Evolutionary conservation across 192 early-diverging fungal genomes (phyloP).

Genomic region (Backusella sp.): DNA sequence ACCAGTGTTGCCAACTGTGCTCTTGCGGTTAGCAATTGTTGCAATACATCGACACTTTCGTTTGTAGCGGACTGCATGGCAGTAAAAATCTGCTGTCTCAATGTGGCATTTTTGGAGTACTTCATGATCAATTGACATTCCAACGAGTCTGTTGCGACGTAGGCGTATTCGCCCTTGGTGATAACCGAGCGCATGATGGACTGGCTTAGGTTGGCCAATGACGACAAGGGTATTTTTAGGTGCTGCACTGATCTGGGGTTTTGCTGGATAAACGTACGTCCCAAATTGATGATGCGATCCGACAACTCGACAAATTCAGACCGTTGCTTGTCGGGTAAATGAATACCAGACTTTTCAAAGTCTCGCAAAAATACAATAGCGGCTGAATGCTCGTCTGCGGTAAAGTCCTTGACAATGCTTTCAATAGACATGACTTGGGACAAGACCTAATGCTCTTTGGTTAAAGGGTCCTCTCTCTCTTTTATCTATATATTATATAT

Average conservation of each 20-base stretch:
- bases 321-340: constrained; percentile 67
- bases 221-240: constrained; percentile 39
- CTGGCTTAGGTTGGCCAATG: constrained; percentile 40
- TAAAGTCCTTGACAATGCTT: constrained; percentile 51
- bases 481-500: too few relatives aligned
- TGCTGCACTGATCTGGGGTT: constrained; percentile 36
- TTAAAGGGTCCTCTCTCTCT: too few relatives aligned
- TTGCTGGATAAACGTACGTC: constrained; percentile 68
- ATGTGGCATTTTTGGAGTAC: constrained; percentile 57
- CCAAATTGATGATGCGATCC: constrained; percentile 75
- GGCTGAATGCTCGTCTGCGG: constrained; percentile 68
- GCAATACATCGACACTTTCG: constrained; percentile 66
- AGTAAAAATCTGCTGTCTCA: constrained; percentile 72
- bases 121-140: constrained; percentile 64
- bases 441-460: constrained; percentile 51
- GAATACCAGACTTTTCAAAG: constrained; percentile 95
- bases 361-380: constrained; percentile 84
- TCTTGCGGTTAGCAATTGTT: constrained; percentile 72
- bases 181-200: constrained; percentile 32
- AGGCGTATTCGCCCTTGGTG: constrained; percentile 39
- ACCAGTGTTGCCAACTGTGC: constrained; percentile 72
- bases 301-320: constrained; percentile 79
- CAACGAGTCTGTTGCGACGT: constrained; percentile 57
- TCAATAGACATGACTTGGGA: constrained; percentile 62
- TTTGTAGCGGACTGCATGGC: constrained; percentile 70